These are phyloP conservation scores for Cyphellophora europaea DNA, from an alignment of 2,329 filamentous ascomycete genomes.

Conservation along the genomic window DNA sequence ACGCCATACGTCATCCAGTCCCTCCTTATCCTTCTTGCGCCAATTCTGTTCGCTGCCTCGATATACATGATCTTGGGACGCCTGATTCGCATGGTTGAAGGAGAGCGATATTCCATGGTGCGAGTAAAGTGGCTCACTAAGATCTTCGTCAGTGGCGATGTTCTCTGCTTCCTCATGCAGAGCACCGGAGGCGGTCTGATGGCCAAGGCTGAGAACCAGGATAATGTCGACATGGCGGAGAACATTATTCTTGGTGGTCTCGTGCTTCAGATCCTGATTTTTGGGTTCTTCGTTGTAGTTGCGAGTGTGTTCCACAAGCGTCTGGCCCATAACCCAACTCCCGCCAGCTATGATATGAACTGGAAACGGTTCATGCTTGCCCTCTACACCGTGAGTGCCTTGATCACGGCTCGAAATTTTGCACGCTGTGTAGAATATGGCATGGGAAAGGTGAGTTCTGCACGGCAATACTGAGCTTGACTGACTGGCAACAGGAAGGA, in stretches of 20 bases:
- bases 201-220: constrained; percentile 1
- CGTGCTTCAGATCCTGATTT: constrained; percentile 48
- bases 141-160: constrained; percentile 27
- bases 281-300: constrained; percentile 45
- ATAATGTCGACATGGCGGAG: constrained; percentile 4
- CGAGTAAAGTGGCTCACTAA: constrained; percentile 26
- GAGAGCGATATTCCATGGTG: constrained; percentile 27
- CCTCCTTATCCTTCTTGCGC: constrained; percentile 30
- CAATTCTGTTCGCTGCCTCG: constrained; percentile 30
- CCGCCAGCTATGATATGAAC: too few species aligned
- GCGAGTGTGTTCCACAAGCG: constrained; percentile 45
- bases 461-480: too few species aligned
- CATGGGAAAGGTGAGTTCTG: too few species aligned
- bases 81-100: constrained; percentile 26
- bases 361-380: too few species aligned
- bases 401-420: too few species aligned
- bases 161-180: constrained; percentile 27
- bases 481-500: too few species aligned
- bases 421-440: too few species aligned
- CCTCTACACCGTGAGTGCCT: too few species aligned
- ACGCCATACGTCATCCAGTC: constrained; percentile 27
- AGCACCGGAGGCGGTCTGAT: constrained; percentile 19
- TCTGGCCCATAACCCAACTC: too few species aligned
- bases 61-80: constrained; percentile 34
- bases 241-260: constrained; percentile 44